A percentile compares a stretch with the other conserved stretches of the same genome.
phyloP scores from a whole-genome alignment of 2,329 filamentous ascomycete genomes.

The Aspergillus tubingensis region DNA sequence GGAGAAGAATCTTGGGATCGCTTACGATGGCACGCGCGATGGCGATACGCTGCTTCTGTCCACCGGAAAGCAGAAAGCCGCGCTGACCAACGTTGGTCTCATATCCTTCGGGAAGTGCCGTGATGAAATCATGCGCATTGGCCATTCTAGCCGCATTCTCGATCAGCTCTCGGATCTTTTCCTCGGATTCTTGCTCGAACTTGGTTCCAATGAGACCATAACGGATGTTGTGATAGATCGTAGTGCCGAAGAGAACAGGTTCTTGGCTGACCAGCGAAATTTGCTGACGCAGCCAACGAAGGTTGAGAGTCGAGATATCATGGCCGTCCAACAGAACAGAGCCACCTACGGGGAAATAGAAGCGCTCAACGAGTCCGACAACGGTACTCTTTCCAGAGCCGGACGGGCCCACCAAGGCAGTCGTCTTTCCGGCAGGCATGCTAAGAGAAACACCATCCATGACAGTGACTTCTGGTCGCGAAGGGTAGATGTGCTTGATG shows the following conservation, averaged over 20 bases:
- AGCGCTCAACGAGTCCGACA: slow-evolving; percentile 87
- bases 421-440: slow-evolving; percentile 87
- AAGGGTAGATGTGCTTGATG: slow-evolving; percentile 93
- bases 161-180: slow-evolving; percentile 70
- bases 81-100: slow-evolving; percentile 94
- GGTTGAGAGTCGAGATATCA: slow-evolving; percentile 77
- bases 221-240: slow-evolving; percentile 87
- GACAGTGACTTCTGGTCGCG: slow-evolving; percentile 82
- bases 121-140: slow-evolving; percentile 92
- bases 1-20: slow-evolving; percentile 85
- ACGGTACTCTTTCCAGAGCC: slow-evolving; percentile 95
- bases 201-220: slow-evolving; percentile 85
- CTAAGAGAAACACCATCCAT: slow-evolving; percentile 79
- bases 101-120: slow-evolving; percentile 78
- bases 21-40: slow-evolving; percentile 89
- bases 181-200: slow-evolving; percentile 67
- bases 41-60: slow-evolving; percentile 95
- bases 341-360: slow-evolving; percentile 86
- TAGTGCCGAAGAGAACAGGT: slow-evolving; percentile 84
- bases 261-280: slow-evolving; percentile 93
- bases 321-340: slow-evolving; percentile 77
- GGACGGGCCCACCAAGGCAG: slow-evolving; percentile 89
- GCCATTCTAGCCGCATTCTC: slow-evolving; percentile 83
- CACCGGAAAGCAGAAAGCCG: slow-evolving; percentile 87
- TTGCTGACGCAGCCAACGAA: slow-evolving; percentile 88